Conservation (phyloP, 257 asterid genomes). For the Penstemon newberryi region DNA sequence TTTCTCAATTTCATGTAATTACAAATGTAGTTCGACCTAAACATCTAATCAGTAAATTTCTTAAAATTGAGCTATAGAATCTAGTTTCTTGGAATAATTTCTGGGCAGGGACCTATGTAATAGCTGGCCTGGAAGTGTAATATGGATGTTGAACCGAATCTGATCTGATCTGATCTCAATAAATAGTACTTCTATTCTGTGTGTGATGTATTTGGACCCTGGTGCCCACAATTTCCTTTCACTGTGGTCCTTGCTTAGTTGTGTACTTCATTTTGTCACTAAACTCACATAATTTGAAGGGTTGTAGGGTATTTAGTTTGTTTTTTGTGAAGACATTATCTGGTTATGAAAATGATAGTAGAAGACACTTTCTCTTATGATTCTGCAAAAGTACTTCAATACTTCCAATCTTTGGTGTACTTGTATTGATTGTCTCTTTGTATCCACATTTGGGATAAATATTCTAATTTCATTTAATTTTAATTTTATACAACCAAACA, state of each 20-base stretch:
- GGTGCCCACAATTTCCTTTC: constrained; percentile 33
- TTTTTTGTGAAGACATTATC: constrained; percentile 37
- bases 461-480: neutral
- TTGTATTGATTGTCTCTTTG: neutral
- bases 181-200: constrained; percentile 15
- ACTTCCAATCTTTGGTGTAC: constrained; percentile 18
- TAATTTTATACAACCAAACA: constrained; percentile 31
- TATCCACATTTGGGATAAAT: constrained; percentile 10
- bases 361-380: constrained; percentile 25
- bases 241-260: constrained; percentile 43
- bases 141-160: constrained; percentile 40
- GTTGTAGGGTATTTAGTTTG: constrained; percentile 20
- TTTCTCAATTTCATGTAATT: too few relatives aligned
- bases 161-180: constrained; percentile 37
- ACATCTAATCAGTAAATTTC: too few relatives aligned
- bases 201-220: constrained; percentile 11
- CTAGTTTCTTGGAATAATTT: neutral
- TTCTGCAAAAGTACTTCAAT: constrained; percentile 19
- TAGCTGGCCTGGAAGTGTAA: constrained; percentile 28
- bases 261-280: constrained; percentile 27
- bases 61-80: too few relatives aligned
- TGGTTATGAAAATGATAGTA: constrained; percentile 31
- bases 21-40: too few relatives aligned
- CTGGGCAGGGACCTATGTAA: constrained; percentile 6
- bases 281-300: constrained; percentile 18